Percentiles rank a stretch among this genome's conserved stretches.
These are phyloP conservation scores for Torrubiellomyces zombiae DNA, from an alignment of 2,329 filamentous ascomycete genomes.

Conservation along the genomic window DNA sequence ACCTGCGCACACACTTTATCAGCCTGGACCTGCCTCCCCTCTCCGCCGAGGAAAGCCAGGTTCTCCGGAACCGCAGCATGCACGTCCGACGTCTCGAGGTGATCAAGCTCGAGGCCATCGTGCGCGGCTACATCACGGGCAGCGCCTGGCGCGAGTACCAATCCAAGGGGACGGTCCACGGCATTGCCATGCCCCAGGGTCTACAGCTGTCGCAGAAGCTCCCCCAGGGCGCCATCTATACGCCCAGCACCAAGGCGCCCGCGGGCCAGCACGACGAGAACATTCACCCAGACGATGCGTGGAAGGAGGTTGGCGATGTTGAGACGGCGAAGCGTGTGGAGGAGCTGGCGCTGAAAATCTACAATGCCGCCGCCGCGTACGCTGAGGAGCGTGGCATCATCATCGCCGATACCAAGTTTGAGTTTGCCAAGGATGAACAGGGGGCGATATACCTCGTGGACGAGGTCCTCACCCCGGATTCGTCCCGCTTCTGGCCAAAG, in stretches of 20 bases:
- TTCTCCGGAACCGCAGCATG: conserved; percentile 55
- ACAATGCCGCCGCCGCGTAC: conserved; percentile 38
- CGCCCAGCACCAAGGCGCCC: conserved; percentile 70
- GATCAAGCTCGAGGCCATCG: conserved; percentile 18
- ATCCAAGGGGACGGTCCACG: conserved; percentile 61
- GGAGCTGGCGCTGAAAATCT: conserved; percentile 15
- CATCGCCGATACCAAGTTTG: conserved; percentile 27
- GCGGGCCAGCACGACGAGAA: conserved; percentile 69
- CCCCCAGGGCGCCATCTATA: conserved; percentile 46
- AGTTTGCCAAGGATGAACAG: conserved; percentile 36
- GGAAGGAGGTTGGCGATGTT: conserved; percentile 19
- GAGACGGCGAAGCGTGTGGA: conserved; percentile 15
- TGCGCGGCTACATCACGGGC: conserved; percentile 81
- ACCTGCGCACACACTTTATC: conserved; percentile 35
- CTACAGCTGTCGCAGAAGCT: conserved; percentile 56
- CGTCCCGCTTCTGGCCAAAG: conserved; percentile 73
- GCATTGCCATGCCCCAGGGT: conserved; percentile 50
- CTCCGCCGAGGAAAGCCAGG: conserved; percentile 26
- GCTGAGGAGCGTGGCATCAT: conserved; percentile 27
- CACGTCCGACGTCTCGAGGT: conserved; percentile 40
- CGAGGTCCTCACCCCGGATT: conserved; percentile 73
- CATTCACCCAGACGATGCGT: conserved; percentile 54
- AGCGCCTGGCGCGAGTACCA: conserved; percentile 66
- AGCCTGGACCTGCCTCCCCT: conserved; percentile 23
- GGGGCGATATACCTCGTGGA: conserved; percentile 37